Evolutionary conservation across 805 yeast genomes (phyloP), one percentile per base, ranked within the genome.

Genomic region (Hagleromyces aurorensis): DNA sequence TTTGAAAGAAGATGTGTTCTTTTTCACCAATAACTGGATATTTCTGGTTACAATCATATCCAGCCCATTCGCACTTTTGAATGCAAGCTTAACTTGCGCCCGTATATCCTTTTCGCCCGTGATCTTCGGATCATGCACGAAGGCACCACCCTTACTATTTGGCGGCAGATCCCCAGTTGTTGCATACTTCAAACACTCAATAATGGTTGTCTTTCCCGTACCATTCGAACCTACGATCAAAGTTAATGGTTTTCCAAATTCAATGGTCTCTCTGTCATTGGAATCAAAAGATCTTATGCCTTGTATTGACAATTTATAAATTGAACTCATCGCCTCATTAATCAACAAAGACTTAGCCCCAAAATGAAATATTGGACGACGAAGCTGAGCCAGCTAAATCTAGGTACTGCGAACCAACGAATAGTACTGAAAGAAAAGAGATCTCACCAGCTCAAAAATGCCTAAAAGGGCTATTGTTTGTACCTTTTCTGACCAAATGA

Each of bases 81-180:
- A 87, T 0, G 93, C 94, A 32, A 91, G 62, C 46, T 86, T 89
- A 30, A 91, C 85, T 51, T 87, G 96, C 0, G 95, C 98, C 33
- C 75, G 69, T 3, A 89, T 91, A 40, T 75, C 79, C 31, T 75
- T 72, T 25, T 83, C 77, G 25, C 83, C 81, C 4, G 77, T 69
- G 34, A 84, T 66, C 34, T 78, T 75, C 0, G 98, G 97, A 61
- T 91, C 98, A 48, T 86, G 91, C 6, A 91, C 72, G 53, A 91
- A 91, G 1, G 96, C 97, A 6, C 97, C 97, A 30, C 94, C 94
- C 52, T 83, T 86, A 24, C 87, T 76, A 48, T 89, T 87, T 0
- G 98, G 98, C 2, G 99, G 99, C 35, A 87, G 62, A 48, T 81
- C 91, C 7, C 97, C 97, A 0, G 98, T 89, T 7, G 98, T 85